phyloP scores from a whole-genome alignment of 2,329 filamentous ascomycete species.

The Fusarium sp. region DNA sequence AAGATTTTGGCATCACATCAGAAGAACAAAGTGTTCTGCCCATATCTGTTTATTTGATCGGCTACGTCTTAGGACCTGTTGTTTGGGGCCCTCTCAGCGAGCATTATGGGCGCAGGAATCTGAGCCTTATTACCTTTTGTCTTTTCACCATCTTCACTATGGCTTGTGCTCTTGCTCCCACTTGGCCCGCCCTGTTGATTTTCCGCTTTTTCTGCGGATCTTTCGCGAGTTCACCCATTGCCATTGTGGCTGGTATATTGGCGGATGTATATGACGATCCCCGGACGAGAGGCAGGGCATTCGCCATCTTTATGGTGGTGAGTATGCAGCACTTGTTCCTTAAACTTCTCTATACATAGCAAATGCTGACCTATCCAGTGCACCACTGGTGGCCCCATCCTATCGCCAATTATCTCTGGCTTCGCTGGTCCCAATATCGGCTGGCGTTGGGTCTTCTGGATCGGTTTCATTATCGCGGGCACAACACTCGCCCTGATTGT shows the following conservation, averaged over 20 bases:
- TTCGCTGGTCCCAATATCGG: conserved; percentile 69
- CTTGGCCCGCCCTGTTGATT: conserved; percentile 65
- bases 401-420: conserved; percentile 74
- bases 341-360: not conserved
- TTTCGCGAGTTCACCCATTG: conserved; percentile 70
- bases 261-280: conserved; percentile 73
- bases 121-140: conserved; percentile 61
- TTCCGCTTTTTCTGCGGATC: conserved; percentile 68
- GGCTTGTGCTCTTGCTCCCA: conserved; percentile 67
- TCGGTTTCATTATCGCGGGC: conserved; percentile 76
- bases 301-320: conserved; percentile 74
- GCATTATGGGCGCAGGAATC: conserved; percentile 68
- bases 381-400: conserved; percentile 75
- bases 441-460: conserved; percentile 80
- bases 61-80: conserved; percentile 72
- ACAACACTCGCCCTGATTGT: conserved; percentile 69
- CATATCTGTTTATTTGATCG: conserved; percentile 73
- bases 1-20: conserved; percentile 68
- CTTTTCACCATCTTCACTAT: conserved; percentile 66
- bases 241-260: conserved; percentile 72
- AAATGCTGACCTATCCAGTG: conserved; percentile 54
- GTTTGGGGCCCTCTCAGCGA: conserved; percentile 76
- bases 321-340: conserved; percentile 38
- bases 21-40: conserved; percentile 64
- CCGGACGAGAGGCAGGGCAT: conserved; percentile 67